Evolutionary conservation across 2,329 filamentous ascomycete genomes (phyloP), one percentile per base, ranked within the genome.

Genomic region (Cytospora piceicola): DNA sequence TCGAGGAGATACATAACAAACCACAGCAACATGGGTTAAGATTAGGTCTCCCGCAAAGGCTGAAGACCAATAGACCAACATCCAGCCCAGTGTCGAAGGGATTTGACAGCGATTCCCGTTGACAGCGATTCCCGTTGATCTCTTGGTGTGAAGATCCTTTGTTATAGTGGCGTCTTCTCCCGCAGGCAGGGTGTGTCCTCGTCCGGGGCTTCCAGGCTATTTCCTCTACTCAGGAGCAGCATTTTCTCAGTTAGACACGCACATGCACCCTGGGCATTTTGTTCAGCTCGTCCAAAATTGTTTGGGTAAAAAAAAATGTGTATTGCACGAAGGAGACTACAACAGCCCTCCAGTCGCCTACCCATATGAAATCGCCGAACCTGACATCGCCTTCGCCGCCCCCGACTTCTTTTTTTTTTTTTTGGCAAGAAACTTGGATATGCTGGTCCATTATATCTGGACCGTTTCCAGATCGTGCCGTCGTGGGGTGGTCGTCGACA

Each of bases 351-450:
- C 24, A 30, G 30, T 54, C 30, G 52, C 12, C 51, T 14, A n/a
- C 27, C 51, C 22, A 24, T 36, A 58, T 70, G 58, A 69, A 69
- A 69, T 69, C 58, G 53, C 69, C 58, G 64, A 67, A 63, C 20
- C 46, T 24, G 34, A n/a, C 32, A 51, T 52, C 46, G 63, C 54
- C 36, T 57, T 39, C 49, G 61, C 54, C 12, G 46, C 61, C 54
- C n/a, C 17, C n/a, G 7, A 55, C 14, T 53, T 6, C 7, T n/a
- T n/a, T n/a, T n/a, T n/a, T n/a, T n/a, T n/a, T n/a, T n/a, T n/a
- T n/a, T n/a, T 34, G 27, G 46, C 24, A 30, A 20, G 7, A 34
- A 54, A 39, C 36, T 17, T 17, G 12, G 17, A 39, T 17, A 39
- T 14, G 36, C 36, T 34, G 17, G 39, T n/a, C n/a, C 30, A 34